phyloP scores from a whole-genome alignment of 164 flowering plant genomes.

The Liquidambar formosana region DNA sequence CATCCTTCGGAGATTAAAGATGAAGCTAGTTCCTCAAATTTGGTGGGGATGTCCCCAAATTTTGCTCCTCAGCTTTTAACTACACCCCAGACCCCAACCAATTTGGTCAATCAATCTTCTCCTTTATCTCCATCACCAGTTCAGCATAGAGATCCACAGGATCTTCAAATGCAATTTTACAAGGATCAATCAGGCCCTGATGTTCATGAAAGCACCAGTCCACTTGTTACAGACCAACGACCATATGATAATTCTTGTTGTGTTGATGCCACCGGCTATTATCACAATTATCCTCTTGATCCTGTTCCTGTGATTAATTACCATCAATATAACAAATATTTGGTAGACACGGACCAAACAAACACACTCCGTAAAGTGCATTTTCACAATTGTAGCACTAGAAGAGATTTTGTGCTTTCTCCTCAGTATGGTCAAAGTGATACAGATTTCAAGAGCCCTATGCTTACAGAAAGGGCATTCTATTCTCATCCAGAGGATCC shows the following conservation, averaged over 20 bases:
- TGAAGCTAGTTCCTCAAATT: conserved; percentile 20
- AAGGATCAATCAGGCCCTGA: conserved; percentile 28
- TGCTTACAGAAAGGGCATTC: conserved; percentile 34
- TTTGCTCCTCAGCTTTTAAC: conserved; percentile 21
- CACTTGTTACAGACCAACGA: conserved; percentile 14
- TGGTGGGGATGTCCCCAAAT: conserved; percentile 7
- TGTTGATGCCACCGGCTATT: conserved; percentile 19
- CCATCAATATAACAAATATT: conserved; percentile 18
- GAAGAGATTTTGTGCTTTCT: conserved; percentile 30
- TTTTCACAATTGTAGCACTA: conserved; percentile 27
- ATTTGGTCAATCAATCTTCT: conserved; percentile 40
- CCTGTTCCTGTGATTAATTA: conserved; percentile 22
- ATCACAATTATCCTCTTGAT: conserved; percentile 21
- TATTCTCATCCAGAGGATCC: conserved; percentile 37
- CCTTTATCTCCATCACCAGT: conserved; percentile 37
- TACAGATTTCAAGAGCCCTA: conserved; percentile 29
- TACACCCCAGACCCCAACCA: conserved; percentile 22
- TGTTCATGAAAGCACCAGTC: conserved; percentile 26
- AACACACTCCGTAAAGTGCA: conserved; percentile 21
- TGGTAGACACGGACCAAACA: conserved; percentile 22
- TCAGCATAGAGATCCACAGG: conserved; percentile 26
- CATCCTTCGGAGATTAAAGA: conserved; percentile 33
- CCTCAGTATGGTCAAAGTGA: conserved; percentile 23
- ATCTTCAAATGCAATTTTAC: conserved; percentile 19
- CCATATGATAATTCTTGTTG: conserved; percentile 22